phyloP scores from a whole-genome alignment of 768 basidiomycete genomes.

The Russula virescens region DNA sequence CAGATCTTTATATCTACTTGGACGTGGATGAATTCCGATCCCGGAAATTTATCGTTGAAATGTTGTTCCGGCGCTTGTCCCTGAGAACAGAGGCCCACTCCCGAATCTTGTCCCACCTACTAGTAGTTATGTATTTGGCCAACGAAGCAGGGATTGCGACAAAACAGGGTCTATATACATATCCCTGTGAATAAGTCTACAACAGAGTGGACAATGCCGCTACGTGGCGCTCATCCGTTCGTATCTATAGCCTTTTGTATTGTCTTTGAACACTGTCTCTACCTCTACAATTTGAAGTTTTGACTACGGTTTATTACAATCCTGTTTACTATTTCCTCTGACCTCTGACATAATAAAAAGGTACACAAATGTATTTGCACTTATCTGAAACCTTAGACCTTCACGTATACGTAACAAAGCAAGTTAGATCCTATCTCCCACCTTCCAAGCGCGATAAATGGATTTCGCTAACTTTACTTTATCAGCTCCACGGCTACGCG shows the following conservation, averaged over 20 bases:
- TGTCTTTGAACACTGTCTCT: background rate
- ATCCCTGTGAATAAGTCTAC: background rate
- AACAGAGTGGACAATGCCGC: background rate
- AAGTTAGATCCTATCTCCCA: background rate
- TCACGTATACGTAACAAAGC: background rate
- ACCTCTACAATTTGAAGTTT: too few species aligned
- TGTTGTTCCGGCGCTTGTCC: background rate
- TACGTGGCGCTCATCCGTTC: constrained; percentile 1
- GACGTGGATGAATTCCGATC: background rate
- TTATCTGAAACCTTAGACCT: constrained; percentile 2
- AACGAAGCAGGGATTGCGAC: background rate
- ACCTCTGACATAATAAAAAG: constrained; percentile 1
- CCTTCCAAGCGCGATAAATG: background rate
- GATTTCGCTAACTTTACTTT: background rate
- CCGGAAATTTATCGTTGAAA: background rate
- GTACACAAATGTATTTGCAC: background rate
- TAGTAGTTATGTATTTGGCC: background rate
- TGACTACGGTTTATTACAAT: too few species aligned
- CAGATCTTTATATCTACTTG: background rate
- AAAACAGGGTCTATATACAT: too few species aligned
- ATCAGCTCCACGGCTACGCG: background rate
- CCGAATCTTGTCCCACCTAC: background rate
- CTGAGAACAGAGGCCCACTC: background rate
- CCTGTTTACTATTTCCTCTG: background rate
- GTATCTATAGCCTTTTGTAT: background rate